Conservation (phyloP, 805 yeast species). For the Maudiozyma turicensis region DNA sequence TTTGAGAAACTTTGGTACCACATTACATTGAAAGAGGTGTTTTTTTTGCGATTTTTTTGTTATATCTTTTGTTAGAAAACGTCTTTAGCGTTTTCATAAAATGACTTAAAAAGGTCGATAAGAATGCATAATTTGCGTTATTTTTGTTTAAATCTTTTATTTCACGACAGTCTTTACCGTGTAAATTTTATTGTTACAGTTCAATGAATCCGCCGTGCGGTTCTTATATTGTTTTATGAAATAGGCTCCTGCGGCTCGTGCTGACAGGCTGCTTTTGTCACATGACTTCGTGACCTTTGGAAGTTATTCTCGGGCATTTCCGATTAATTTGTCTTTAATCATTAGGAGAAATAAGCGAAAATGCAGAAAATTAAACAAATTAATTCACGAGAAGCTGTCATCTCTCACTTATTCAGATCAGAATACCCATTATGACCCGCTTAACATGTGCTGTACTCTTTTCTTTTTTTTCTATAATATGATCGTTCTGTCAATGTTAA, state of each 20-base stretch:
- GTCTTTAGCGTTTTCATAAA: not conserved
- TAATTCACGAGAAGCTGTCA: no score
- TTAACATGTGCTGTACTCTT: no score
- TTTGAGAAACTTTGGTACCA: no score
- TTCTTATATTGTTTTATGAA: not conserved
- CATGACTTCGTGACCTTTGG: not conserved
- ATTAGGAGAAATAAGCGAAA: not conserved
- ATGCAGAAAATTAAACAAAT: not conserved
- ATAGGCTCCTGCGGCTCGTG: not conserved
- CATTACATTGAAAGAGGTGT: not conserved
- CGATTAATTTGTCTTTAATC: not conserved
- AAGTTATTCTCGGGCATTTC: not conserved
- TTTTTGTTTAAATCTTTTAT: not conserved
- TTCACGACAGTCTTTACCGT: not conserved
- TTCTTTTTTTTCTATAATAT: no score
- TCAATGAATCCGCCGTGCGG: not conserved
- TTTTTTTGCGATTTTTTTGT: not conserved
- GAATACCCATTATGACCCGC: no score
- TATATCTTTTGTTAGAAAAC: no score
- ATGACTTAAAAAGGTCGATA: not conserved
- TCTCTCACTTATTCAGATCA: no score
- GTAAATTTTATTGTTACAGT: not conserved
- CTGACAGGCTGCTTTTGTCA: not conserved
- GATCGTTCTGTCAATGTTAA: no score
- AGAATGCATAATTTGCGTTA: not conserved